Evolutionary conservation across 352 stramenopile genomes (phyloP), one percentile per base, ranked within the genome.

Genomic region (Globisporangium echinulatum): DNA sequence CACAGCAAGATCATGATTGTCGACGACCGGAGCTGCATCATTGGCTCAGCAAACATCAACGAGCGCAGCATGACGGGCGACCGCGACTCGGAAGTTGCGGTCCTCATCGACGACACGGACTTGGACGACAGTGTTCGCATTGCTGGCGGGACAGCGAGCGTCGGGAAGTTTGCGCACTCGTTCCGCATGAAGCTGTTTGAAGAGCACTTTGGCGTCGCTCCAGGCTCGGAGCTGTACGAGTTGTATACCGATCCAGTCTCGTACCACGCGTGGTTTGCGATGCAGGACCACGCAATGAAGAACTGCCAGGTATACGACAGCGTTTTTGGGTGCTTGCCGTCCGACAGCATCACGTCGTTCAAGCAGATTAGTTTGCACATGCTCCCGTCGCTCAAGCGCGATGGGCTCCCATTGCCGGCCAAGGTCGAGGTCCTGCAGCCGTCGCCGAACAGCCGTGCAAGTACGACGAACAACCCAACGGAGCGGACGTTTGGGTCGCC

Each of bases 1-100:
- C 90, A 97, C 72, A 94, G 77, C 61, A 97, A 97, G 68, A 67
- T 96, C 59, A 96, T 95, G 83, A 92, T 95, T 52, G 85, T 92
- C 10, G 85, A 95, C 64, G 85, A 95, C 50, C 71, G 80, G 40
- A 68, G 59, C 52, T 84, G 68, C 52, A 93, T 95, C 68, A 91
- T 95, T 38, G 85, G 85, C 10, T 90, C 79, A 3, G 85, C 85
- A 37, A 95, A 95, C 63, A 90, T 95, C 55, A 95, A 95, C 65
- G 85, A 95, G 58, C 81, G 85, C 55, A 92, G 82, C 62, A 88
- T 93, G 83, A 83, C 70, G n/a, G 85, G 85, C 43, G 83, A 93
- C 63, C 82, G 85, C 49, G 85, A 95, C 62, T 95, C 85, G 36
- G 85, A 95, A 64, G 90, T 95, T 58, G 85, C 85, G n/a, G 82